phyloP scores from a whole-genome alignment of 495 filamentous ascomycete species.

The Umbilicaria muhlenbergii region DNA sequence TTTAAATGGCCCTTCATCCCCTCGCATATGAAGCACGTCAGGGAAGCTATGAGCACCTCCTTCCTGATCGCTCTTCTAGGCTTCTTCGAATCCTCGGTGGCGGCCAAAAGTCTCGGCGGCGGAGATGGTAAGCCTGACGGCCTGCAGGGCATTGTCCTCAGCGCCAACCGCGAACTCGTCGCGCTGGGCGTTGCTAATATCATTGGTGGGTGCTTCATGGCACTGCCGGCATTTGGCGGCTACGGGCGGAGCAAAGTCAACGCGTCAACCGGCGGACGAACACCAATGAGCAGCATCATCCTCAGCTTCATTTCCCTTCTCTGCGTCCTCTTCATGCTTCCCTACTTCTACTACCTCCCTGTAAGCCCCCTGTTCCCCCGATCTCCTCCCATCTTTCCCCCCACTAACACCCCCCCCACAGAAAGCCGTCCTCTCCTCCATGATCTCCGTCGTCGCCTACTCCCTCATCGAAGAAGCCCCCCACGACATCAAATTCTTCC shows the following conservation, averaged over 20 bases:
- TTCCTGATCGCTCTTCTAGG: conserved; percentile 90
- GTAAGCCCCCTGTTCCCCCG: conserved; percentile 32
- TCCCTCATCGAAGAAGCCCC: conserved; percentile 92
- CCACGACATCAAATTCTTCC: conserved; percentile 80
- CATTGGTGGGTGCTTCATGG: conserved; percentile 78
- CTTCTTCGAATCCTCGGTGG: conserved; percentile 98
- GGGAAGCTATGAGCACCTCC: conserved; percentile 77
- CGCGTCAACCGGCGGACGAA: conserved; percentile 74
- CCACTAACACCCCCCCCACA: conserved; percentile 22
- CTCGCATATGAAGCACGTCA: conserved; percentile 60
- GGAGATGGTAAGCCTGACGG: conserved; percentile 36
- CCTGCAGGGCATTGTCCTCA: conserved; percentile 61
- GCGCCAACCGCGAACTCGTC: conserved; percentile 86
- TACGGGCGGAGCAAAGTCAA: conserved; percentile 97
- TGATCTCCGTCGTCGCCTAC: conserved; percentile 93
- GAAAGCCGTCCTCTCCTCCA: conserved; percentile 86
- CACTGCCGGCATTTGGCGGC: conserved; percentile 85
- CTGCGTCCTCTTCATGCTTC: conserved; percentile 65
- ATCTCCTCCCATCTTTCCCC: neutral
- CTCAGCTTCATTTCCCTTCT: conserved; percentile 68
- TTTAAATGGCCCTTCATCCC: conserved; percentile 76
- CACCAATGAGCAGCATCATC: conserved; percentile 80
- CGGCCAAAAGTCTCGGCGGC: conserved; percentile 71
- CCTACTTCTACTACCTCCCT: conserved; percentile 88
- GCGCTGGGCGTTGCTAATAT: conserved; percentile 85